phyloP scores from a whole-genome alignment of 2,329 filamentous ascomycete species.

The Graphium sp. region DNA sequence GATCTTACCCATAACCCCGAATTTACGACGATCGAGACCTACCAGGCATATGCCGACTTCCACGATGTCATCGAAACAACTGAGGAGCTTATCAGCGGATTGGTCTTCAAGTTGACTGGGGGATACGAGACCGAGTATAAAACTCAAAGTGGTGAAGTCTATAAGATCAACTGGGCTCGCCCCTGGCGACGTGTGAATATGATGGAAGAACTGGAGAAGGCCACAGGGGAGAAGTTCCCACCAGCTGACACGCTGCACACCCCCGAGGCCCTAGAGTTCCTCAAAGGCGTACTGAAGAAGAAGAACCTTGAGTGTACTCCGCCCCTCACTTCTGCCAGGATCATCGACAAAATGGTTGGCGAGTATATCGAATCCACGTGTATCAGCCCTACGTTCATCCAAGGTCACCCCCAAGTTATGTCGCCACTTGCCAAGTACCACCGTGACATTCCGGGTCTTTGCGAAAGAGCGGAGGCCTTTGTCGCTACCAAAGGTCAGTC shows the following conservation, averaged over 20 bases:
- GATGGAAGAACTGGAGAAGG: slow-evolving; percentile 77
- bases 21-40: slow-evolving; percentile 96
- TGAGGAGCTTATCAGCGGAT: slow-evolving; percentile 77
- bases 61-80: slow-evolving; percentile 83
- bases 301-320: slow-evolving; percentile 78
- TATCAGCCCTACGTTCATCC: slow-evolving; percentile 86
- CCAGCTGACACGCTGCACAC: slow-evolving; percentile 81
- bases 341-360: slow-evolving; percentile 88
- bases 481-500: slow-evolving; percentile 47
- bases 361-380: slow-evolving; percentile 93
- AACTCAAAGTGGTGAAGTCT: slow-evolving; percentile 70
- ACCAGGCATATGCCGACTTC: slow-evolving; percentile 83
- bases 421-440: slow-evolving; percentile 86
- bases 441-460: slow-evolving; percentile 57
- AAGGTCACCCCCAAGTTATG: slow-evolving; percentile 47
- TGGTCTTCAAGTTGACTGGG: slow-evolving; percentile 81
- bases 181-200: slow-evolving; percentile 92
- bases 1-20: slow-evolving; percentile 42
- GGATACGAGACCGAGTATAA: slow-evolving; percentile 73
- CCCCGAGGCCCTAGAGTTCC: slow-evolving; percentile 73
- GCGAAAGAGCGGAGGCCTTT: slow-evolving; percentile 94
- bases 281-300: slow-evolving; percentile 73
- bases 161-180: slow-evolving; percentile 88
- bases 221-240: slow-evolving; percentile 85
- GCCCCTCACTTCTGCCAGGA: slow-evolving; percentile 81